Conservation (phyloP, 805 yeast species). For the Vanderwaltozyma polyspora region DNA sequence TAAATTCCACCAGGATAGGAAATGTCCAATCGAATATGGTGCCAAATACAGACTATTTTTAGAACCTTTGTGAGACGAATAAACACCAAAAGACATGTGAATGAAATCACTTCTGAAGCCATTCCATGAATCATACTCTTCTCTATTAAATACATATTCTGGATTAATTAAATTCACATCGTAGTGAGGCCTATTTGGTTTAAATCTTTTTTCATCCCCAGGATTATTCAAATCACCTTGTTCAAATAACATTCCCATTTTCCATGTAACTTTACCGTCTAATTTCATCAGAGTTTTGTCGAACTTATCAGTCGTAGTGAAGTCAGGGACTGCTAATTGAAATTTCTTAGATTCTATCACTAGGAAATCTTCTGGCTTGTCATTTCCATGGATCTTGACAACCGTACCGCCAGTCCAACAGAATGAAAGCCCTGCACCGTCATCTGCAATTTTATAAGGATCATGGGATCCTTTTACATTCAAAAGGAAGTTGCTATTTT, state of each 20-base stretch:
- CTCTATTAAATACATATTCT: constrained; percentile 28
- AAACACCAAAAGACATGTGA: constrained; percentile 38
- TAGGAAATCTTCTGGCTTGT: constrained; percentile 39
- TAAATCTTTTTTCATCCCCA: constrained; percentile 33
- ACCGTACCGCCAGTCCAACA: constrained; percentile 49
- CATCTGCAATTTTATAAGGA: constrained; percentile 49
- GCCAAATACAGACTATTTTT: constrained; percentile 62
- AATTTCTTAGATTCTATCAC: constrained; percentile 46
- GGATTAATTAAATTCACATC: constrained; percentile 54
- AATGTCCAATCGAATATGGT: constrained; percentile 58
- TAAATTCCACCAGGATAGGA: constrained; percentile 71
- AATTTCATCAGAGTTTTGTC: constrained; percentile 49
- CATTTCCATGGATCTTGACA: constrained; percentile 40
- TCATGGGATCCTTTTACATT: constrained; percentile 51
- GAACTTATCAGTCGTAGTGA: constrained; percentile 21
- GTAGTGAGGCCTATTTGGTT: constrained; percentile 49
- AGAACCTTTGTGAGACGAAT: constrained; percentile 27
- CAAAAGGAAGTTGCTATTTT: constrained; percentile 41
- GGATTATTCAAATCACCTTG: constrained; percentile 34
- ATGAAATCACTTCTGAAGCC: constrained; percentile 55
- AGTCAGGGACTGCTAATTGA: constrained; percentile 43
- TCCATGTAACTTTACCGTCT: constrained; percentile 65
- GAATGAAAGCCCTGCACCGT: constrained; percentile 52
- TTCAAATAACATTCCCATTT: constrained; percentile 63
- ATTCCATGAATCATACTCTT: constrained; percentile 46